Evolutionary conservation across 805 yeast genomes (phyloP), one percentile per base, ranked within the genome.

Genomic region (Henningerozyma blattae): DNA sequence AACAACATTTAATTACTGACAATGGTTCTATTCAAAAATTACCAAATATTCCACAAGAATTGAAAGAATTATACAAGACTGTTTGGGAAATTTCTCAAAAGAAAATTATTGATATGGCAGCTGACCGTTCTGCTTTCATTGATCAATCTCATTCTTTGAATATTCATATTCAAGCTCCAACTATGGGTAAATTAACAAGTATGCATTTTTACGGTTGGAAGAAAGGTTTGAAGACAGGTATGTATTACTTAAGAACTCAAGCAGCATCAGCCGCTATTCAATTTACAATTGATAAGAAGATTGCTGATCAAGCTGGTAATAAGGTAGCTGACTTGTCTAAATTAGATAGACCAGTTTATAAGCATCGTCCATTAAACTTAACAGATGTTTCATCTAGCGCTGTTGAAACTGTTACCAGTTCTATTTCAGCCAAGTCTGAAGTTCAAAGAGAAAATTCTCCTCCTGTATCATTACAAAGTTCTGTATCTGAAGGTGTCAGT

Each of bases 201-300:
- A 87, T 89, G 95, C 97, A 87, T 58, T 87, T 87, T 67, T 85
- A 87, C 56, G 95, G 94, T 27, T 87, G 97, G 97, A 81, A 80
- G 65, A 83, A 80, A 64, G 97, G 97, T 36, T 69, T 87, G 48
- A 87, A 87, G 69, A 87, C 97, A 7, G 97, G 97, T 46, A 86
- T 87, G 89, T 87, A 87, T 67, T 87, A 87, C 58, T 67, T 87
- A 58, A 76, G 96, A 60, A 86, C 97, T 3, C 94, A 84, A 67
- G 95, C 97, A 38, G 97, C 97, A 19, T 73, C 95, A 24, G 81
- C 94, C 32, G 95, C 97, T 32, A 89, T 89, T 56, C 93, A 89
- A 64, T 89, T 86, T 58, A 80, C 87, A 13, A 65, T 79, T 34
- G 82, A 73, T 46, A 54, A 63, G 72, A 51, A 66, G 84, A 48